Evolutionary conservation across 164 flowering plant species (phyloP).

Genomic region (Malania oleifera): DNA sequence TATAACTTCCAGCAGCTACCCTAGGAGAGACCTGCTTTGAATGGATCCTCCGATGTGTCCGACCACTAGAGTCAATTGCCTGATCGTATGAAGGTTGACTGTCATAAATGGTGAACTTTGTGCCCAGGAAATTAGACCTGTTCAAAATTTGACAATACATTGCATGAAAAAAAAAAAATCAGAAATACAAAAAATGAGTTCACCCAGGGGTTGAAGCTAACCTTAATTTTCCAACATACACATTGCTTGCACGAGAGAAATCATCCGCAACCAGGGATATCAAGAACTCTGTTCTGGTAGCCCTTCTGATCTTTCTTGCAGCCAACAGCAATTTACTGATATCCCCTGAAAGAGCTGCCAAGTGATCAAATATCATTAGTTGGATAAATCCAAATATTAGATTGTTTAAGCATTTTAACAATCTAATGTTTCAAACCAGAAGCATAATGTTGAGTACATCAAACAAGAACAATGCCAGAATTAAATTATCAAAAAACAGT

Average conservation of each 20-base stretch:
- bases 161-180: constrained; percentile 5
- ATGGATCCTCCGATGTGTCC: constrained; percentile 26
- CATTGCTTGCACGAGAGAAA: constrained; percentile 58
- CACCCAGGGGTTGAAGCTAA: constrained; percentile 7
- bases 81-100: constrained; percentile 40
- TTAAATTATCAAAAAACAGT: not conserved
- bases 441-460: too few species aligned
- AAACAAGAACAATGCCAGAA: too few species aligned
- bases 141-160: constrained; percentile 4
- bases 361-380: constrained; percentile 4
- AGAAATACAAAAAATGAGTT: not conserved
- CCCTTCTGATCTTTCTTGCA: constrained; percentile 66
- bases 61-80: constrained; percentile 27
- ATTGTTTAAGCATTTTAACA: not conserved
- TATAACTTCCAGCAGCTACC: constrained; percentile 38
- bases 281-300: constrained; percentile 52
- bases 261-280: constrained; percentile 61
- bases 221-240: constrained; percentile 75
- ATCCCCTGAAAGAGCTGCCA: constrained; percentile 49
- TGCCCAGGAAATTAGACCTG: constrained; percentile 92
- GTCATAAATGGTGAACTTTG: constrained; percentile 70
- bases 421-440: too few species aligned
- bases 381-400: not conserved
- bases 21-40: constrained; percentile 48
- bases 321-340: constrained; percentile 61